These are phyloP conservation scores for Phytophthora ramorum DNA, from an alignment of 352 stramenopile species.

Conservation along the genomic window DNA sequence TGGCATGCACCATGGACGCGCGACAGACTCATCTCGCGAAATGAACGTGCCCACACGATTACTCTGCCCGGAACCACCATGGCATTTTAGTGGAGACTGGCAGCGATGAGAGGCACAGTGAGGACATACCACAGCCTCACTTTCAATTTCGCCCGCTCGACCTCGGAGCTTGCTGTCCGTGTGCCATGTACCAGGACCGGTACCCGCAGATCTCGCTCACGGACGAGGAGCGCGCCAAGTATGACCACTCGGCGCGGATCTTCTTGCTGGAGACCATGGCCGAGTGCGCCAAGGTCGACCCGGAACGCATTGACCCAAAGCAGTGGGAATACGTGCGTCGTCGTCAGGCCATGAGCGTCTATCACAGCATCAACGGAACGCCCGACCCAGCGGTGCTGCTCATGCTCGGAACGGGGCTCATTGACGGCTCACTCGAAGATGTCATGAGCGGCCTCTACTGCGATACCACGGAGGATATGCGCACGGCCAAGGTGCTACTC, in stretches of 20 bases:
- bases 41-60: background rate
- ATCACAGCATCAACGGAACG: slow-evolving; percentile 28
- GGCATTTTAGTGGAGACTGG: slow-evolving; percentile 4
- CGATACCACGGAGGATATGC: slow-evolving; percentile 36
- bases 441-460: slow-evolving; percentile 44
- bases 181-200: slow-evolving; percentile 15
- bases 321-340: slow-evolving; percentile 35
- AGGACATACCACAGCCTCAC: slow-evolving; percentile 11
- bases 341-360: slow-evolving; percentile 33
- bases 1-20: background rate
- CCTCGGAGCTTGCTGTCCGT: background rate
- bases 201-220: slow-evolving; percentile 35
- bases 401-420: slow-evolving; percentile 38
- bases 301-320: slow-evolving; percentile 24
- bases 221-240: slow-evolving; percentile 30
- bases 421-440: slow-evolving; percentile 42
- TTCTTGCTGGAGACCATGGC: slow-evolving; percentile 38
- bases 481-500: slow-evolving; percentile 29
- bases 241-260: slow-evolving; percentile 30
- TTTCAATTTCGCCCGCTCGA: slow-evolving; percentile 3
- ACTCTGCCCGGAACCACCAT: too few relatives aligned
- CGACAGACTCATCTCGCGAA: background rate
- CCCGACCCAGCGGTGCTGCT: slow-evolving; percentile 26
- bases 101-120: background rate
- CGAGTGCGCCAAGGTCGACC: slow-evolving; percentile 34